These are phyloP conservation scores for Eucalyptus pauciflora DNA, from an alignment of 345 rosid species.

Conservation along the genomic window DNA sequence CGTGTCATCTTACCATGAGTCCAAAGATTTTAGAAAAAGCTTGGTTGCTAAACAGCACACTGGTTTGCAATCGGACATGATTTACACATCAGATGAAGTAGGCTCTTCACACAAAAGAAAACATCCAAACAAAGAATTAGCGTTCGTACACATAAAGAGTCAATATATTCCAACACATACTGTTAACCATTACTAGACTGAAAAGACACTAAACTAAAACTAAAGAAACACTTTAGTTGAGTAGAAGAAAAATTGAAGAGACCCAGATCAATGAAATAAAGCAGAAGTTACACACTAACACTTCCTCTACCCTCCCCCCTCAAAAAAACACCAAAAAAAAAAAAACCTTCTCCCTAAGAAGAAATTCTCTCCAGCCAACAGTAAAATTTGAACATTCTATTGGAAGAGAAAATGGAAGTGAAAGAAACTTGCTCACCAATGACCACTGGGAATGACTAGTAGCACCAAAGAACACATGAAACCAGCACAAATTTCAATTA, in stretches of 20 bases:
- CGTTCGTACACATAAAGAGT: not conserved
- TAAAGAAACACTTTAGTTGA: not conserved
- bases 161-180: not conserved
- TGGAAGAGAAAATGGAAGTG: too few relatives aligned
- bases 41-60: not conserved
- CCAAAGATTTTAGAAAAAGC: not conserved
- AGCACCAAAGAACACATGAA: too few relatives aligned
- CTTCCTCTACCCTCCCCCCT: accelerated
- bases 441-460: too few relatives aligned
- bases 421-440: too few relatives aligned
- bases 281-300: not conserved
- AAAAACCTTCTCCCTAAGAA: too few relatives aligned
- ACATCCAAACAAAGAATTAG: not conserved
- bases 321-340: too few relatives aligned
- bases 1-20: not conserved
- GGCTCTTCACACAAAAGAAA: not conserved
- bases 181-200: not conserved
- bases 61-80: not conserved
- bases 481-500: too few relatives aligned
- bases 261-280: not conserved
- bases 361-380: too few relatives aligned
- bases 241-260: not conserved
- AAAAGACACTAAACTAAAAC: not conserved
- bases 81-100: not conserved
- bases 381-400: too few relatives aligned